Percentiles rank a stretch among this genome's conserved stretches.
Conservation (phyloP, 805 yeast species). For the Lipomyces japonicus region DNA sequence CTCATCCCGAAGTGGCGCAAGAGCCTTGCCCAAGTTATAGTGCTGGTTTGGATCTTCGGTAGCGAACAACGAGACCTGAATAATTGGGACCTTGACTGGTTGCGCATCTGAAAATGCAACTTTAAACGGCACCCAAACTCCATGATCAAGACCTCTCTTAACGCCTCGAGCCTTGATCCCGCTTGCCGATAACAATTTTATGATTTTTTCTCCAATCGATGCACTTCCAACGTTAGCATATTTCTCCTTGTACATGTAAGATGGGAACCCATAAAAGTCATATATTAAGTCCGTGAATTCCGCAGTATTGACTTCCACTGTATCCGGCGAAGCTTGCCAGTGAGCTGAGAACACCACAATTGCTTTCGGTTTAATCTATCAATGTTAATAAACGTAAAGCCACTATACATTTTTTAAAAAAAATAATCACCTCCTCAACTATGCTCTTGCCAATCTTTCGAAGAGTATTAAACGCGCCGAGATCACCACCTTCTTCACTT, state of each 20-base stretch:
- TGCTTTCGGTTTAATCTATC: slow-evolving; percentile 56
- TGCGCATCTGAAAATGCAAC: slow-evolving; percentile 25
- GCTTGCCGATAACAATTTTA: slow-evolving; percentile 39
- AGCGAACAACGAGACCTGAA: slow-evolving; percentile 43
- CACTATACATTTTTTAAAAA: not conserved
- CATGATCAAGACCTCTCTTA: slow-evolving; percentile 71
- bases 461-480: slow-evolving; percentile 57
- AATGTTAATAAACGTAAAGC: too few relatives aligned
- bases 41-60: slow-evolving; percentile 42
- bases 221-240: slow-evolving; percentile 52
- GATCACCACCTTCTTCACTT: slow-evolving; percentile 45
- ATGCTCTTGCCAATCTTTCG: slow-evolving; percentile 52
- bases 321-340: slow-evolving; percentile 50
- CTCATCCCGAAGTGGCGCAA: slow-evolving; percentile 50
- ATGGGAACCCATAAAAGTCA: slow-evolving; percentile 73
- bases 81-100: slow-evolving; percentile 40
- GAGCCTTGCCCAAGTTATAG: slow-evolving; percentile 53
- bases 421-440: slow-evolving; percentile 32
- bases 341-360: slow-evolving; percentile 71
- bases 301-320: slow-evolving; percentile 26
- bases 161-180: slow-evolving; percentile 48
- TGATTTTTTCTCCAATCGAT: slow-evolving; percentile 46
- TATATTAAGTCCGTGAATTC: slow-evolving; percentile 59
- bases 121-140: slow-evolving; percentile 62
- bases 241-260: slow-evolving; percentile 56